Evolutionary conservation across 177 flowering plant species (phyloP), one percentile per base, ranked within the genome.

Genomic region (Vitis hybrid): DNA sequence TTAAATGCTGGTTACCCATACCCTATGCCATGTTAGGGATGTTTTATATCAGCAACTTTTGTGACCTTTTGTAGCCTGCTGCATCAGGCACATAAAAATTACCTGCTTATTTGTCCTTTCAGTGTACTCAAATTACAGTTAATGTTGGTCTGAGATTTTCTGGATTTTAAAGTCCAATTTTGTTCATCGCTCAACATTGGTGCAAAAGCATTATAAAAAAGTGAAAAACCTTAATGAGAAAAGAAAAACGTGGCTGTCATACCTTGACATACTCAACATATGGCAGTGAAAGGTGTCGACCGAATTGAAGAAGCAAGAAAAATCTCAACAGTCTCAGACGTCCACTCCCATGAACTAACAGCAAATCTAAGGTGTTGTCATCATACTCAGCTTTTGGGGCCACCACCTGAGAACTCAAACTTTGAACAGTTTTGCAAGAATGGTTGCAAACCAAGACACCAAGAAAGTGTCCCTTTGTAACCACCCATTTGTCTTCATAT

Each of bases 221-320:
- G 45, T 39, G 45, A 39, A 39, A 34, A 39, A 6, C 6, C 45
- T 7, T 39, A 39, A 39, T 50, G 48, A 61, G 51, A 26, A 65
- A 8, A 55, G 13, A 59, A 63, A 15, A 57, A 5, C 26, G 50
- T 13, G 34, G 29, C 1, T 50, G n/a, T n/a, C 63, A 70, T 87
- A 96, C 99, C 99, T 96, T 93, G 19, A 96, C 80, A 78, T 89
- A 96, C 67, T 93, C 98, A 56, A 94, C 98, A 78, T 90, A 93
- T 7, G 97, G 97, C 64, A 96, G 83, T 9, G 98, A 82, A 56
- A 96, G 86, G 74, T 96, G 99, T 69, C 81, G 83, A 50, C 99
- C 99, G 71, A 89, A 77, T 77, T 96, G 99, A 69, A 93, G 77
- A 34, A 77, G 84, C 82, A 90, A 65, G 77, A 96, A 85, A 80